Conservation (phyloP, 2,329 filamentous ascomycete species). For the Cladosporium phlei region DNA sequence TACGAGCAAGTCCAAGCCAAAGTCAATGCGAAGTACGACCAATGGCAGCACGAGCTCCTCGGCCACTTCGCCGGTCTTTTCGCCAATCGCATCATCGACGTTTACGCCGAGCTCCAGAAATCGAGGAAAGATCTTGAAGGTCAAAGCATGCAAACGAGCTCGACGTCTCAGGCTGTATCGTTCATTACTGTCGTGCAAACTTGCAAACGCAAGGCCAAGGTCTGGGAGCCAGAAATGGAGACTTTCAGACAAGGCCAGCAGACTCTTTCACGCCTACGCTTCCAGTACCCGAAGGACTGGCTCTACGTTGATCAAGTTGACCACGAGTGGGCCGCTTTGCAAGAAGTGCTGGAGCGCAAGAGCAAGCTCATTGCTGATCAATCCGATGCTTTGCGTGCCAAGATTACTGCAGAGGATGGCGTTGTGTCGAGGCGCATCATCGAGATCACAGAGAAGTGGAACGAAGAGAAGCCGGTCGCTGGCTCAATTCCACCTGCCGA, state of each 20-base stretch:
- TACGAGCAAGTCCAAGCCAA: conserved; percentile 98
- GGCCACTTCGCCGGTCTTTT: conserved; percentile 88
- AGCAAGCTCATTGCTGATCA: conserved; percentile 95
- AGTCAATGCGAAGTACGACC: conserved; percentile 98
- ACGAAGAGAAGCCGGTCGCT: conserved; percentile 93
- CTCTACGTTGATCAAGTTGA: conserved; percentile 93
- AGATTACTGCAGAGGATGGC: conserved; percentile 90
- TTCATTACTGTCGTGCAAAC: conserved; percentile 98
- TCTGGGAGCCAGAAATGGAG: conserved; percentile 93
- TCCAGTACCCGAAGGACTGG: conserved; percentile 92
- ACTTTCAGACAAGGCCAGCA: conserved; percentile 94
- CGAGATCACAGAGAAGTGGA: conserved; percentile 83
- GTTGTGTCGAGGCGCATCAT: conserved; percentile 82
- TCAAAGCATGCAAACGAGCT: conserved; percentile 87
- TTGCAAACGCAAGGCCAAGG: conserved; percentile 87
- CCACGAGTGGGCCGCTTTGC: conserved; percentile 89
- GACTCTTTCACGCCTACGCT: conserved; percentile 82
- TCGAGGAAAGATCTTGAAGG: conserved; percentile 85
- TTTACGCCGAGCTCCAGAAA: conserved; percentile 86
- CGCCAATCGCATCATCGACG: conserved; percentile 83
- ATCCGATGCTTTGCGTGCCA: conserved; percentile 87
- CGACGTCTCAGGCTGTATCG: conserved; percentile 92
- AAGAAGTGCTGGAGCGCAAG: conserved; percentile 87
- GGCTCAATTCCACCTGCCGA: conserved; percentile 87
- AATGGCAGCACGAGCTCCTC: conserved; percentile 97